Conservation (phyloP, 106 monocot genomes). For the Dactylorhiza incarnata region DNA sequence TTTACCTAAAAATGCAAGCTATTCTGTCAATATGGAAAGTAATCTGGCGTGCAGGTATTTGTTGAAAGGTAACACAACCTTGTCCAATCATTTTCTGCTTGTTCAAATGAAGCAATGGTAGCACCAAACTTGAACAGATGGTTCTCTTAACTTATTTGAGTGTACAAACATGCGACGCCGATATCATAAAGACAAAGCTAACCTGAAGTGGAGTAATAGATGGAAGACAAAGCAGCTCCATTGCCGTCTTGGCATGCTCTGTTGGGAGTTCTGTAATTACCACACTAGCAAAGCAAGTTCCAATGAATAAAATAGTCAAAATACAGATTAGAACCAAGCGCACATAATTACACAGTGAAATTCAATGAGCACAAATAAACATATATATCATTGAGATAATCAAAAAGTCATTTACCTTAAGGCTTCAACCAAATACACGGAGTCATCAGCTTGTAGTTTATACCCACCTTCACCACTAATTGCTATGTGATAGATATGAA, state of each 20-base stretch:
- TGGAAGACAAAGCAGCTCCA: slow-evolving; percentile 78
- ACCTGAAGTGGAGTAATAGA: slow-evolving; percentile 68
- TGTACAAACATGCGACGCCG: background rate
- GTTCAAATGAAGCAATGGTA: slow-evolving; percentile 7
- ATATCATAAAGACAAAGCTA: background rate
- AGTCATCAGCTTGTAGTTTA: slow-evolving; percentile 78
- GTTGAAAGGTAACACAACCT: slow-evolving; percentile 42
- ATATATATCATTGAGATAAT: background rate
- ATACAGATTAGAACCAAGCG: background rate
- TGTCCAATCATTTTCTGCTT: slow-evolving; percentile 62
- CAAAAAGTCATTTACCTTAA: slow-evolving; percentile 47
- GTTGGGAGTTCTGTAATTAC: slow-evolving; percentile 75
- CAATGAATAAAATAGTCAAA: slow-evolving; percentile 1
- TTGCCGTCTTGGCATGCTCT: slow-evolving; percentile 68
- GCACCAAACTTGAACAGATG: background rate
- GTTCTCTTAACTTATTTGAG: background rate
- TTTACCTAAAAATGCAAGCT: slow-evolving; percentile 81
- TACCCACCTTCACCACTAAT: slow-evolving; percentile 92
- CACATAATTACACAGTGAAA: background rate
- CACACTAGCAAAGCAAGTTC: slow-evolving; percentile 36
- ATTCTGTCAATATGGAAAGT: slow-evolving; percentile 88
- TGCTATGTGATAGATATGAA: slow-evolving; percentile 83
- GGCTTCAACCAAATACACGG: slow-evolving; percentile 89
- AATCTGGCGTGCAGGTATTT: slow-evolving; percentile 69
- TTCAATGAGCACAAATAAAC: slow-evolving; percentile 2